Percentiles rank a stretch among this genome's conserved stretches.
Evolutionary conservation across 768 basidiomycete genomes (phyloP).

Genomic region (Phaffia tasmanica): DNA sequence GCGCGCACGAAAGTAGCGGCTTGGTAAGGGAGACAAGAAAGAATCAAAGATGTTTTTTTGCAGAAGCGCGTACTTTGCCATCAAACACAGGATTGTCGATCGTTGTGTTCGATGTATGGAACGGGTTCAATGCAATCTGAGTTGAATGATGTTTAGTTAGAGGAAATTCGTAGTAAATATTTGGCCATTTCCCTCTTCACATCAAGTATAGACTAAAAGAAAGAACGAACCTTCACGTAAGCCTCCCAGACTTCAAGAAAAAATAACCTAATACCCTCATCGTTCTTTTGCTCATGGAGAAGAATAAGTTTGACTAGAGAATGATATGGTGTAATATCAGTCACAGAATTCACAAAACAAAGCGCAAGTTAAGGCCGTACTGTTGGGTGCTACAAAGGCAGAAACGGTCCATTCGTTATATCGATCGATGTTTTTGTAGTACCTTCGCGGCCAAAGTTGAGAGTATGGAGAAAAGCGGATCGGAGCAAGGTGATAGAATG

Average conservation of each 20-base stretch:
- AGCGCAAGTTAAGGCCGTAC: slow-evolving; percentile 46
- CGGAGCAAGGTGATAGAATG: not conserved
- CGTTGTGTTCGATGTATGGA: slow-evolving; percentile 75
- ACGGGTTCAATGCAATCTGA: slow-evolving; percentile 86
- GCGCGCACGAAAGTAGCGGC: too few relatives aligned
- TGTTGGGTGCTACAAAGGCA: slow-evolving; percentile 86
- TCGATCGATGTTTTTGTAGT: slow-evolving; percentile 86
- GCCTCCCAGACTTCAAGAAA: slow-evolving; percentile 94
- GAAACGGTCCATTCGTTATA: slow-evolving; percentile 99
- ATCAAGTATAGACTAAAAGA: not conserved
- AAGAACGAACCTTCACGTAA: slow-evolving; percentile 63
- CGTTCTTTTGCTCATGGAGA: slow-evolving; percentile 76
- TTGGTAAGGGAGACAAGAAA: not conserved
- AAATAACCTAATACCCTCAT: slow-evolving; percentile 88
- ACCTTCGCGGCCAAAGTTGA: slow-evolving; percentile 49
- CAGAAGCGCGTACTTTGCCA: slow-evolving; percentile 66
- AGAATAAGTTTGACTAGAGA: slow-evolving; percentile 79
- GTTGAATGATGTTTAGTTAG: too few relatives aligned
- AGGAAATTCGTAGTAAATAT: slow-evolving; percentile 8
- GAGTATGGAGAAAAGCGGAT: not conserved
- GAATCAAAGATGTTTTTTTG: slow-evolving; percentile 63
- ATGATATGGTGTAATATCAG: slow-evolving; percentile 13
- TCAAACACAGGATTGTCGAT: slow-evolving; percentile 78
- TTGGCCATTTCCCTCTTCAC: slow-evolving; percentile 11
- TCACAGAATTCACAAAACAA: slow-evolving; percentile 1